Percentiles rank a stretch among this genome's conserved stretches.
phyloP scores from a whole-genome alignment of 805 yeast species.

The Nakazawaea peltata region DNA sequence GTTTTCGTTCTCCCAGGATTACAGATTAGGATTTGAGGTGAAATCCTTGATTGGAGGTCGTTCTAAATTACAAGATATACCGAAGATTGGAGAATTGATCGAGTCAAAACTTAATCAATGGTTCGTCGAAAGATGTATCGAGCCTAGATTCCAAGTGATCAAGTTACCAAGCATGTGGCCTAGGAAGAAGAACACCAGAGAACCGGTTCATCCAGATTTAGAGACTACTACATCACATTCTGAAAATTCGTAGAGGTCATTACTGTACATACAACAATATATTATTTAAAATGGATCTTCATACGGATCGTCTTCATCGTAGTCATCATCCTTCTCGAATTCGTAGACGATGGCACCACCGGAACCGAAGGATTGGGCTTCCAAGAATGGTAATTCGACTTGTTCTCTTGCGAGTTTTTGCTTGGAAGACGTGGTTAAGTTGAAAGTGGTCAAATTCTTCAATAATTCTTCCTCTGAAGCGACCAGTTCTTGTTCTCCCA shows the following conservation, averaged over 20 bases:
- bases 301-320: slow-evolving; percentile 96
- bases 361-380: slow-evolving; percentile 70
- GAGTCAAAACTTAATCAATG: slow-evolving; percentile 78
- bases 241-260: not conserved
- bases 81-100: slow-evolving; percentile 78
- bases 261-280: not conserved
- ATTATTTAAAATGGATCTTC: slow-evolving; percentile 77
- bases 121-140: slow-evolving; percentile 90
- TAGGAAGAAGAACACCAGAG: slow-evolving; percentile 46
- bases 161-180: slow-evolving; percentile 88
- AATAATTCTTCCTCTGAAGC: slow-evolving; percentile 44
- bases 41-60: slow-evolving; percentile 87
- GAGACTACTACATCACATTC: not conserved
- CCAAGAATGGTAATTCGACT: slow-evolving; percentile 85
- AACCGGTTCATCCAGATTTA: slow-evolving; percentile 15
- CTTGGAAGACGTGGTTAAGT: slow-evolving; percentile 63
- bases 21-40: slow-evolving; percentile 80
- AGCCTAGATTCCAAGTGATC: slow-evolving; percentile 85
- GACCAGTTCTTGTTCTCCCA: slow-evolving; percentile 18
- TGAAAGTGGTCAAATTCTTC: slow-evolving; percentile 80
- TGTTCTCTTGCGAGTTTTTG: slow-evolving; percentile 75
- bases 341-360: slow-evolving; percentile 97
- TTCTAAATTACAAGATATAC: slow-evolving; percentile 86
- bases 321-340: slow-evolving; percentile 94
- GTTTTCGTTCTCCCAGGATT: slow-evolving; percentile 89